These are phyloP conservation scores for Tieghemiomyces parasiticus DNA, from an alignment of 192 early-diverging fungal genomes.

Conservation along the genomic window DNA sequence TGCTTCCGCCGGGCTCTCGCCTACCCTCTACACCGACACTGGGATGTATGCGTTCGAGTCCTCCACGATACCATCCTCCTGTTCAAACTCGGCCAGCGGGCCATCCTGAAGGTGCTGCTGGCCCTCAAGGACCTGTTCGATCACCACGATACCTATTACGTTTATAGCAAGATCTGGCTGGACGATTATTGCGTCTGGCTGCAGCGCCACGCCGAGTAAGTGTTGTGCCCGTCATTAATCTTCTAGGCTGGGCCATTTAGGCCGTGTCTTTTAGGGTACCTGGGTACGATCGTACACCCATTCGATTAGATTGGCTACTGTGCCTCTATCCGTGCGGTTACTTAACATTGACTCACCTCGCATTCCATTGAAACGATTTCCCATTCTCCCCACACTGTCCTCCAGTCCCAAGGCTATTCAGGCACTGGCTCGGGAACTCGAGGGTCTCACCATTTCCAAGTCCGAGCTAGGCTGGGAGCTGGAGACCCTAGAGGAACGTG, in stretches of 20 bases:
- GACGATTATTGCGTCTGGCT: slow-evolving; percentile 98
- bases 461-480: slow-evolving; percentile 60
- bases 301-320: not conserved
- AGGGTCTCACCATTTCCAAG: slow-evolving; percentile 52
- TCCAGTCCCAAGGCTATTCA: slow-evolving; percentile 49
- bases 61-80: slow-evolving; percentile 67
- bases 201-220: slow-evolving; percentile 49
- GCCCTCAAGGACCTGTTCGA: slow-evolving; percentile 66
- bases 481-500: slow-evolving; percentile 61
- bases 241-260: not conserved
- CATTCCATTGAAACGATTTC: not conserved
- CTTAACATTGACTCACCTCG: not conserved
- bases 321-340: not conserved
- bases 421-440: slow-evolving; percentile 67
- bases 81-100: slow-evolving; percentile 69
- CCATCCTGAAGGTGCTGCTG: slow-evolving; percentile 63
- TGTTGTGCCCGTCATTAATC: not conserved
- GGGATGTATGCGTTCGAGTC: slow-evolving; percentile 53
- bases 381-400: not conserved
- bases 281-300: not conserved
- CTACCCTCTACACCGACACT: slow-evolving; percentile 76
- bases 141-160: slow-evolving; percentile 73
- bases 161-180: slow-evolving; percentile 75
- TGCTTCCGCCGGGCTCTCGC: slow-evolving; percentile 67
- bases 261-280: slow-evolving; percentile 9